A percentile compares a stretch with the other conserved stretches of the same genome.
phyloP scores from a whole-genome alignment of 768 basidiomycete genomes.

The Kwoniella sp. region DNA sequence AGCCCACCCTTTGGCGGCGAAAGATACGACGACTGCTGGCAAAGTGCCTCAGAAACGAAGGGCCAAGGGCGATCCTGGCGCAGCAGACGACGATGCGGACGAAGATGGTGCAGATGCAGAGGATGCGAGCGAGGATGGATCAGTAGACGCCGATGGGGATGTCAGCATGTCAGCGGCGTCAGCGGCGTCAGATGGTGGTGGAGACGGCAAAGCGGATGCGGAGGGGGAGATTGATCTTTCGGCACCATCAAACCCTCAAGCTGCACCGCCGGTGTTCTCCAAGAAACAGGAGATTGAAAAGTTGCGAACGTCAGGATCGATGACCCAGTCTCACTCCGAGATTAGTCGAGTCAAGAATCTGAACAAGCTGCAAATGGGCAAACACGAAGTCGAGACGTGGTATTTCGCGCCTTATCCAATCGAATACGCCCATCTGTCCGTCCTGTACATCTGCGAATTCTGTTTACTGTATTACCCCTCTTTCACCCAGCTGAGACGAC shows the following conservation, averaged over 20 bases:
- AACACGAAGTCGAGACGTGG: conserved; percentile 98
- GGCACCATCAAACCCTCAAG: conserved; percentile 60
- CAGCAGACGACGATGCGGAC: conserved; percentile 64
- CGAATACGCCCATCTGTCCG: conserved; percentile 92
- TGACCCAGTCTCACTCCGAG: conserved; percentile 98
- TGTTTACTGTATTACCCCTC: conserved; percentile 92
- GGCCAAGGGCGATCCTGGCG: conserved; percentile 32
- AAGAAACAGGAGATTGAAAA: conserved; percentile 99
- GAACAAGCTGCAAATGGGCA: conserved; percentile 92
- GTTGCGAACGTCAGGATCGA: conserved; percentile 92
- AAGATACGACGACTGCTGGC: conserved; percentile 54
- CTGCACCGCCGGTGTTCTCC: conserved; percentile 71
- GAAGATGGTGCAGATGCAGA: conserved; percentile 65
- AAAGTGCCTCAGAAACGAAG: conserved; percentile 38
- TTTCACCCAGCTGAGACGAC: conserved; percentile 84
- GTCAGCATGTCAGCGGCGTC: conserved; percentile 62
- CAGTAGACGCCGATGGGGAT: conserved; percentile 55
- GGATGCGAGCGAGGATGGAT: conserved; percentile 22
- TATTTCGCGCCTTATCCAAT: conserved; percentile 99
- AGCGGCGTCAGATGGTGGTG: too few species aligned
- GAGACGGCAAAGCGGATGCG: conserved; percentile 59
- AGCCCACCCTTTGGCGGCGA: conserved; percentile 37
- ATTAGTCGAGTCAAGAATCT: conserved; percentile 98
- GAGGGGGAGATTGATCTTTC: conserved; percentile 55
- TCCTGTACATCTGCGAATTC: conserved; percentile 98